Evolutionary conservation across 306 rosid species (phyloP), one percentile per base, ranked within the genome.

Genomic region (Hippophae rhamnoides): DNA sequence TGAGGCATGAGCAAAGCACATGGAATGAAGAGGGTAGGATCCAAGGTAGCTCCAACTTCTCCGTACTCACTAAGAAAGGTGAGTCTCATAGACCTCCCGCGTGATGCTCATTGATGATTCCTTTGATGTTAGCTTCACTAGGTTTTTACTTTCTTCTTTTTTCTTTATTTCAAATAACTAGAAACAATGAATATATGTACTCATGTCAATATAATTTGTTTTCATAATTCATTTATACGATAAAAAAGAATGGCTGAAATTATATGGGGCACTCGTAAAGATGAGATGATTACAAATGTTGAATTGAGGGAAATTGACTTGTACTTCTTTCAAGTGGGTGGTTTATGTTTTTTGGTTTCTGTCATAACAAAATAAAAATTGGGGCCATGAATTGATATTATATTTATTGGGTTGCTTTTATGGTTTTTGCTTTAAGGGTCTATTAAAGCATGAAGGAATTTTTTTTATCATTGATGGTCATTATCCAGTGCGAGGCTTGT

Each of bases 21-120:
- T 90, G 98, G 98, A 90, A 90, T 42, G 93, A 86, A 49, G 96
- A 92, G 55, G 98, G 96, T 8, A 74, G 96, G 66, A 90, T 90
- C 58, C 96, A 90, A 78, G 98, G 98, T 1, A 87, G 98, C 80
- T 90, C 95, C 55, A 54, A 87, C 66, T 87, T 83, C 83, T 85
- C 96, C 0, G 84, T 83, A 31, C 95, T 90, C 51, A 85, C 98
- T 8, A 83, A 77, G 66, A 90, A 90, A 69, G 96, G 98, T 5
- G 95, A 85, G 71, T 66, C 87, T 78, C 95, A 92, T 69, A 87
- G 56, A 85, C 92, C 60, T 87, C 95, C 2, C 84, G 93, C 63
- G 87, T 79, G 63, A 85, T 87, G 92, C 98, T 87, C 73, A 46
- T 85, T 31, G 79, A 80, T 0, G 96, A 90, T 13, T 1, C 81